Evolutionary conservation across 352 stramenopile genomes (phyloP).

Genomic region (Phytophthora lateralis): DNA sequence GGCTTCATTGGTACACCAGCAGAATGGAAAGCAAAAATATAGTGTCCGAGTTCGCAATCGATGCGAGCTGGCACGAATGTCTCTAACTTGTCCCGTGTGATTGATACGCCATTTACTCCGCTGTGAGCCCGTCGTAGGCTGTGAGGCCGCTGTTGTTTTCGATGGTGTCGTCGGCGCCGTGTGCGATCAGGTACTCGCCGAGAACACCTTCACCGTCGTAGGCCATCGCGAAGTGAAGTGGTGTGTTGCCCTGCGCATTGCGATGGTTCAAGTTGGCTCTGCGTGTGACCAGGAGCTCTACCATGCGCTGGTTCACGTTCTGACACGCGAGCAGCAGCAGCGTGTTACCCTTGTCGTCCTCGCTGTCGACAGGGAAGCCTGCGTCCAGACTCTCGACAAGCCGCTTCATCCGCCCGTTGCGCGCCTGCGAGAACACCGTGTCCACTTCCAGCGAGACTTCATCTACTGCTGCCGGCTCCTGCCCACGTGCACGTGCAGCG

Average conservation of each 20-base stretch:
- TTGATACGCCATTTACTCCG: conserved; percentile 40
- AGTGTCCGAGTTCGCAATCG: conserved; percentile 18
- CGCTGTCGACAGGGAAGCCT: conserved; percentile 88
- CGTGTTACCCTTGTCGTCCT: conserved; percentile 95
- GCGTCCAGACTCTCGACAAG: conserved; percentile 90
- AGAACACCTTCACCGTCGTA: conserved; percentile 91
- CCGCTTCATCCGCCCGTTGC: conserved; percentile 89
- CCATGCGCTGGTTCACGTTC: conserved; percentile 91
- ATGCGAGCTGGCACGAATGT: conserved; percentile 27
- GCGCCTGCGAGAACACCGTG: conserved; percentile 90
- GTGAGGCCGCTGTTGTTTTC: conserved; percentile 94
- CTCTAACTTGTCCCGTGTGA: conserved; percentile 21
- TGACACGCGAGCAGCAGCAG: conserved; percentile 89
- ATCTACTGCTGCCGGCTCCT: conserved; percentile 21
- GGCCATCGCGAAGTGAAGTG: conserved; percentile 94
- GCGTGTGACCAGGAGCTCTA: conserved; percentile 86
- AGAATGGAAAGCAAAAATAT: conserved; percentile 37
- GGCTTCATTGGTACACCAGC: conserved; percentile 17
- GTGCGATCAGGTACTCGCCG: conserved; percentile 93
- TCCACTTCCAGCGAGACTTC: conserved; percentile 55
- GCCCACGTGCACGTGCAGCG: conserved; percentile 38
- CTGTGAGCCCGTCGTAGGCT: conserved; percentile 91
- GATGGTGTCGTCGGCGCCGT: conserved; percentile 93
- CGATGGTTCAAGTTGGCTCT: conserved; percentile 92
- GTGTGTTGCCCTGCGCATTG: conserved; percentile 92